A percentile compares a stretch with the other conserved stretches of the same genome.
phyloP scores from a whole-genome alignment of 1,284 basidiomycete species.

The Gymnopus androsaceus region DNA sequence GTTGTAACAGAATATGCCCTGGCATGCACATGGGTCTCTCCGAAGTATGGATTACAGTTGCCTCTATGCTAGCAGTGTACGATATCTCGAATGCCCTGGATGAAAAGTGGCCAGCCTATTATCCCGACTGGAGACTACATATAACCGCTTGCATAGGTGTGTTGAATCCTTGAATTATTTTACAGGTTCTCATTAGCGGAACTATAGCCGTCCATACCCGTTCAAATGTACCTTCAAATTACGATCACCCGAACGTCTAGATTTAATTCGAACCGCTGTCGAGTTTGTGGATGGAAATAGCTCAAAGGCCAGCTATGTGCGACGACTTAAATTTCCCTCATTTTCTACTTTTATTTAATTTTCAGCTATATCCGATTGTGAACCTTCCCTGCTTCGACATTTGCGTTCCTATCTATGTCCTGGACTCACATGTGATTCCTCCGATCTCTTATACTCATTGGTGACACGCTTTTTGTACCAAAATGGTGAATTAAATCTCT shows the following conservation, averaged over 20 bases:
- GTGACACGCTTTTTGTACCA: too few relatives aligned
- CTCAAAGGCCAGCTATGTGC: too few relatives aligned
- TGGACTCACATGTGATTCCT: too few relatives aligned
- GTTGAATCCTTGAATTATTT: not conserved
- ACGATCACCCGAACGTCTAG: not conserved
- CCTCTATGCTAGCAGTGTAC: not conserved
- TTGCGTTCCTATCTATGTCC: too few relatives aligned
- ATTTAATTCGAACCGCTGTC: not conserved
- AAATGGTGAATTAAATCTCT: too few relatives aligned
- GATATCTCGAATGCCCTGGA: not conserved
- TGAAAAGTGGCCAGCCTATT: not conserved
- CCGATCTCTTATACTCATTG: too few relatives aligned
- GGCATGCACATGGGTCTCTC: slow-evolving; percentile 1
- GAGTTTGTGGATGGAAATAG: not conserved
- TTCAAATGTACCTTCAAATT: slow-evolving; percentile 1
- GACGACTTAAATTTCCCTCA: too few relatives aligned
- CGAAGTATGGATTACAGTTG: not conserved
- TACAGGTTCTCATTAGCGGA: not conserved
- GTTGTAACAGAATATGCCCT: not conserved
- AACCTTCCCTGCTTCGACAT: too few relatives aligned
- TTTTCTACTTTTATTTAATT: too few relatives aligned
- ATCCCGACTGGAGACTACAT: not conserved
- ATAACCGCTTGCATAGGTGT: not conserved
- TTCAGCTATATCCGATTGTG: too few relatives aligned
- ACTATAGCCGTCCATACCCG: not conserved